Evolutionary conservation across 75 land plant genomes (phyloP), one percentile per base, ranked within the genome.

Genomic region (Cupressus sempervirens): DNA sequence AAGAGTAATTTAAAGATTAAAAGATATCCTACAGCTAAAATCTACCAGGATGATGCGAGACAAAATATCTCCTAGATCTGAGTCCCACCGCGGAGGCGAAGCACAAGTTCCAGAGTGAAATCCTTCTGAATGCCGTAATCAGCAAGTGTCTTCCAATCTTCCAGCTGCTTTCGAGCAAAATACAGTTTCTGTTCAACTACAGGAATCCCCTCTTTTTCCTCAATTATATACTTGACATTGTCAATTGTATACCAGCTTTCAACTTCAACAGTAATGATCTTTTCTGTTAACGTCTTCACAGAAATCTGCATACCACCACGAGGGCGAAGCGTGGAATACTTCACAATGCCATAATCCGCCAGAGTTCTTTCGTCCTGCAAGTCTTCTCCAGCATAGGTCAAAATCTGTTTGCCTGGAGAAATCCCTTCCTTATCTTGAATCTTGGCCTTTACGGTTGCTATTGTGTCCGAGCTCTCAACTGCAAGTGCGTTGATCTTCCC

Each of bases 91-190:
- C 86, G n/a, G 1, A 85, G 84, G 1, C 85, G 84, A 26, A 82
- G 75, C 18, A 82, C 85, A 41, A 86, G 45, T 36, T 82, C 74
- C 67, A 86, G 72, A 12, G 74, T 86, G 62, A 40, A 82, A 53
- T 82, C 87, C 87, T 83, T 86, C 23, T 86, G 86, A 23, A 83
- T 86, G 85, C 83, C 83, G 38, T 86, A 86, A 52, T 86, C 67
- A 26, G 68, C 86, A 26, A 86, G 48, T 14, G 86, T 86, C 6
- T 85, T 85, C 20, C 67, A 84, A 52, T 86, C 85, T 53, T 86
- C 86, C 6, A 86, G 84, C 85, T 86, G 68, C 54, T 86, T 81
- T 35, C 86, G 70, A 16, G 86, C 85, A 58, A 86, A 82, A 38
- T 83, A 54, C 40, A 82, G 54, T 4, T 40, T 41, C 85, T 86